phyloP scores from a whole-genome alignment of 495 filamentous ascomycete genomes.

The Amniculicola lignicola region DNA sequence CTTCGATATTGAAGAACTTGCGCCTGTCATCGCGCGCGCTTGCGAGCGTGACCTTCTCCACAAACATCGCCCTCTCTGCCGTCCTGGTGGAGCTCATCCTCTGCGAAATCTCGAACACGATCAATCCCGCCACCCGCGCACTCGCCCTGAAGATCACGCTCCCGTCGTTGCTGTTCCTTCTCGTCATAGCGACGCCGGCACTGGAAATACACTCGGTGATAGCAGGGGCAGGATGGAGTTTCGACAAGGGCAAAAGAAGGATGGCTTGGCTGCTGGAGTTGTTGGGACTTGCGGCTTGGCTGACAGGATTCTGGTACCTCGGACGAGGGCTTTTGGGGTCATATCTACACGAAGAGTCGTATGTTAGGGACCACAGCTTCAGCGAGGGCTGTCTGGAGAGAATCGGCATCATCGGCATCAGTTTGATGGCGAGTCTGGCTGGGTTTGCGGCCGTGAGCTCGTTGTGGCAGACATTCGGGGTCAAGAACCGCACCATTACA shows the following conservation, averaged over 20 bases:
- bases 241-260: constrained; percentile 46
- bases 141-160: constrained; percentile 64
- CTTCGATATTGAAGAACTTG: constrained; percentile 16
- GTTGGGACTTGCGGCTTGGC: constrained; percentile 58
- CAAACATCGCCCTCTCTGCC: constrained; percentile 66
- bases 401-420: constrained; percentile 76
- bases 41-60: constrained; percentile 63
- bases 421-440: constrained; percentile 74
- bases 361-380: constrained; percentile 46
- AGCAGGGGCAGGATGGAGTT: constrained; percentile 56
- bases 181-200: constrained; percentile 66
- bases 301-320: constrained; percentile 69
- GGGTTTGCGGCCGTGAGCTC: constrained; percentile 79
- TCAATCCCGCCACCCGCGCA: constrained; percentile 59
- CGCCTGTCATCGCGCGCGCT: constrained; percentile 38
- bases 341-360: constrained; percentile 40
- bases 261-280: constrained; percentile 59
- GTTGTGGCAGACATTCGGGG: constrained; percentile 75
- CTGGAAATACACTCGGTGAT: constrained; percentile 68
- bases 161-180: constrained; percentile 59
- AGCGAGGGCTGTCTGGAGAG: constrained; percentile 72
- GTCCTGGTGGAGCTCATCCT: constrained; percentile 73
- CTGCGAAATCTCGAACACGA: constrained; percentile 71
- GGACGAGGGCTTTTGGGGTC: constrained; percentile 61
- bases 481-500: constrained; percentile 54